Percentiles rank a stretch among this genome's conserved stretches.
These are phyloP conservation scores for Shiraia sp. DNA, from an alignment of 2,329 filamentous ascomycete species.

Conservation along the genomic window DNA sequence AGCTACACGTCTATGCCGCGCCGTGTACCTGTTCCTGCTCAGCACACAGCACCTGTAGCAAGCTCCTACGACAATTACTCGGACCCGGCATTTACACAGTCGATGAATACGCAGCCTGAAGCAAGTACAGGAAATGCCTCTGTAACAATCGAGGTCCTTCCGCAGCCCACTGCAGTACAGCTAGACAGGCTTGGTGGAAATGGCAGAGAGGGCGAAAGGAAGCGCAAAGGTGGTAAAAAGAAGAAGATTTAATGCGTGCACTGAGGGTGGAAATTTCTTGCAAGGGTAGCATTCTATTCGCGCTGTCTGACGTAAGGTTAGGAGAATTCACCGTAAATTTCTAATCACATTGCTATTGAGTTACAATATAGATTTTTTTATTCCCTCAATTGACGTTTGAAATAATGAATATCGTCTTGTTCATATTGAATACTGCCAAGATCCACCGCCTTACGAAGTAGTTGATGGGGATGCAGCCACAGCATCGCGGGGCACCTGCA, in stretches of 20 bases:
- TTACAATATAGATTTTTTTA: too few relatives aligned
- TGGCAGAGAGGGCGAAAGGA: conserved; percentile 30
- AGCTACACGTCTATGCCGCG: conserved; percentile 38
- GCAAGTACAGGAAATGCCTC: conserved; percentile 8
- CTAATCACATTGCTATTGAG: too few relatives aligned
- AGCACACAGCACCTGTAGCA: conserved; percentile 17
- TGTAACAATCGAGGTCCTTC: conserved; percentile 16
- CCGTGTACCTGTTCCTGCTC: conserved; percentile 40
- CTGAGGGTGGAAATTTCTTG: too few relatives aligned
- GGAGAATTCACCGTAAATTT: too few relatives aligned
- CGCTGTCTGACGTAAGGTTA: too few relatives aligned
- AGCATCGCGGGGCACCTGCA: too few relatives aligned
- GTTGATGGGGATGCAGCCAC: too few relatives aligned
- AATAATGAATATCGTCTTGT: too few relatives aligned
- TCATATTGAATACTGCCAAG: too few relatives aligned
- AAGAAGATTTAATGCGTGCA: conserved; percentile 17
- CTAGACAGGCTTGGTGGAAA: conserved; percentile 21
- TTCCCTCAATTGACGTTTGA: too few relatives aligned
- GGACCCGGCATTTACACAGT: conserved; percentile 22
- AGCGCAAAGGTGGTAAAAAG: conserved; percentile 27
- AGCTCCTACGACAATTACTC: conserved; percentile 22
- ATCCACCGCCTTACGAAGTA: too few relatives aligned
- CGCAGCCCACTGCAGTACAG: conserved; percentile 14
- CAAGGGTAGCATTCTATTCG: too few relatives aligned
- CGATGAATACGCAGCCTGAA: conserved; percentile 11